Evolutionary conservation across 2,329 filamentous ascomycete genomes (phyloP), one percentile per base, ranked within the genome.

Genomic region (Aureobasidium mangrovei): DNA sequence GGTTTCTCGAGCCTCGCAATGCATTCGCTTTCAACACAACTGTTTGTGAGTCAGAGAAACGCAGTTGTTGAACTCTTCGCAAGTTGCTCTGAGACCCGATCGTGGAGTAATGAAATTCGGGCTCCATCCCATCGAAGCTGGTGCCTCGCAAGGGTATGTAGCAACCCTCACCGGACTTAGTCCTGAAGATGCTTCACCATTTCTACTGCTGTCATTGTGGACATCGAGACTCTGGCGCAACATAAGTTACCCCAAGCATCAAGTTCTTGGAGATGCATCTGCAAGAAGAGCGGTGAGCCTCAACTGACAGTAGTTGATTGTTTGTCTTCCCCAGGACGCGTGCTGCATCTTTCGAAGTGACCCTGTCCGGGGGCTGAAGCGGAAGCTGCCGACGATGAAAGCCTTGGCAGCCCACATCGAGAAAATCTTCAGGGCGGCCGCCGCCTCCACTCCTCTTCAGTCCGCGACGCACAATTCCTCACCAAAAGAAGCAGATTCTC

Each of bases 401-500:
- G 5, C 3, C 47, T 51, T 51, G 47, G 47, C 47, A 28, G 27
- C 4, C 9, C 5, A 8, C n/a, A 12, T 12, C n/a, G 36, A 39
- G n/a, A 39, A 5, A 5, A 27, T 24, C 40, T n/a, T 28, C 33
- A 42, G 33, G 41, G 7, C 36, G 28, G 4, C 12, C 38, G 38
- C 28, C 27, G 46, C 46, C 35, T 35, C 46, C 31, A 29, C 32
- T 12, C 49, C 27, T 53, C 40, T 53, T 44, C 26, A 38, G 32
- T 5, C 31, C 29, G 47, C 35, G 27, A 41, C 41, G 48, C 32
- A 55, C 57, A 54, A 40, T 44, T 40, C 32, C 55, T 38, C 36
- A 67, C 67, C 65, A 66, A 61, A 64, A 68, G 65, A 65, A 64
- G 60, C 64, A 62, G 66, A 64, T 68, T 67, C 64, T 73, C 67